Evolutionary conservation across 495 filamentous ascomycete species (phyloP).

Genomic region (Tuber magnatum): DNA sequence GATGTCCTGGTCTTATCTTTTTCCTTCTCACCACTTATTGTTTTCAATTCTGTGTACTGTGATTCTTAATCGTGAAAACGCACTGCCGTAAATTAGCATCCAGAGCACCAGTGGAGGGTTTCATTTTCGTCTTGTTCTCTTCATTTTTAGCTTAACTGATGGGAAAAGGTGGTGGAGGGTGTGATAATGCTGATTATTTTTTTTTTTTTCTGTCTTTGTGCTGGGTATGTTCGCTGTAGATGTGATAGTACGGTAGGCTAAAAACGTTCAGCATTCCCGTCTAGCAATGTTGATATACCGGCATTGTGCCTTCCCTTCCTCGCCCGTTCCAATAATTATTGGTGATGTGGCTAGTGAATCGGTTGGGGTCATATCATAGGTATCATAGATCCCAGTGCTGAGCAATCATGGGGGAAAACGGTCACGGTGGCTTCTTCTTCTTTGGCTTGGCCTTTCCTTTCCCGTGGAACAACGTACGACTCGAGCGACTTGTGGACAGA

Average conservation of each 20-base stretch:
- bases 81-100: not conserved
- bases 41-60: constrained; percentile 2
- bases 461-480: not conserved
- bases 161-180: constrained; percentile 3
- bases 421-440: constrained; percentile 38
- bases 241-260: not conserved
- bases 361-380: not conserved
- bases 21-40: not conserved
- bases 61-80: constrained; percentile 6
- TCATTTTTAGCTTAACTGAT: constrained; percentile 5
- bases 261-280: not conserved
- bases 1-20: not conserved
- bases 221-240: not conserved
- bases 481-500: not conserved
- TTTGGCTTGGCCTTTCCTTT: constrained; percentile 18
- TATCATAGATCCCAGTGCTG: not conserved
- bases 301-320: not conserved
- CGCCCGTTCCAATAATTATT: not conserved
- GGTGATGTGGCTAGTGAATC: not conserved
- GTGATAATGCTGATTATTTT: constrained; percentile 2
- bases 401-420: constrained; percentile 22
- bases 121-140: not conserved
- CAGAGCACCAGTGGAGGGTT: not conserved
- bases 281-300: not conserved
- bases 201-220: not conserved